Conservation (phyloP, 371 early-diverging fungal genomes). For the Mucor circinelloides region DNA sequence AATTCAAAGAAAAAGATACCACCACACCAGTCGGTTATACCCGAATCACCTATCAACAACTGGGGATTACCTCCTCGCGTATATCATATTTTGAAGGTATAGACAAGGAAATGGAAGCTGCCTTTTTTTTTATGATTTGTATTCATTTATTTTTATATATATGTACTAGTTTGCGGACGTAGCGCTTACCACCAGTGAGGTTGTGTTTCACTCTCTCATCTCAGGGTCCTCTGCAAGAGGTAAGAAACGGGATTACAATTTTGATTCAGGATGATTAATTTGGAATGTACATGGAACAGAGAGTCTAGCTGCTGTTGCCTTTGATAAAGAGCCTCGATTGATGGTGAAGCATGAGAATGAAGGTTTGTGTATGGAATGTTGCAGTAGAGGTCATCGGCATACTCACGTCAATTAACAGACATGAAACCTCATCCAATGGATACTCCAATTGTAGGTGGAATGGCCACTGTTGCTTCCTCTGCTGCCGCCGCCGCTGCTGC, state of each 20-base stretch:
- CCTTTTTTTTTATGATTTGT: background rate
- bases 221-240: slow-evolving; percentile 25
- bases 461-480: background rate
- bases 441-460: background rate
- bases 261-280: background rate
- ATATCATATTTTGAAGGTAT: slow-evolving; percentile 29
- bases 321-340: slow-evolving; percentile 20
- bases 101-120: background rate
- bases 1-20: slow-evolving; percentile 27
- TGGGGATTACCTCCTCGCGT: slow-evolving; percentile 45
- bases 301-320: slow-evolving; percentile 28
- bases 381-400: background rate
- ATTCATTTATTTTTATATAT: background rate
- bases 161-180: slow-evolving; percentile 21
- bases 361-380: slow-evolving; percentile 2
- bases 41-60: slow-evolving; percentile 36
- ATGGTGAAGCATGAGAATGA: slow-evolving; percentile 12
- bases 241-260: background rate
- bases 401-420: background rate
- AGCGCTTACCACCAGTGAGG: slow-evolving; percentile 17
- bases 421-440: slow-evolving; percentile 7
- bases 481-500: background rate
- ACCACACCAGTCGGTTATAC: slow-evolving; percentile 20
- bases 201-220: slow-evolving; percentile 28
- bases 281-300: slow-evolving; percentile 1